Percentiles rank a stretch among this genome's conserved stretches.
Evolutionary conservation across 306 rosid species (phyloP).

Genomic region (Myrica gale): DNA sequence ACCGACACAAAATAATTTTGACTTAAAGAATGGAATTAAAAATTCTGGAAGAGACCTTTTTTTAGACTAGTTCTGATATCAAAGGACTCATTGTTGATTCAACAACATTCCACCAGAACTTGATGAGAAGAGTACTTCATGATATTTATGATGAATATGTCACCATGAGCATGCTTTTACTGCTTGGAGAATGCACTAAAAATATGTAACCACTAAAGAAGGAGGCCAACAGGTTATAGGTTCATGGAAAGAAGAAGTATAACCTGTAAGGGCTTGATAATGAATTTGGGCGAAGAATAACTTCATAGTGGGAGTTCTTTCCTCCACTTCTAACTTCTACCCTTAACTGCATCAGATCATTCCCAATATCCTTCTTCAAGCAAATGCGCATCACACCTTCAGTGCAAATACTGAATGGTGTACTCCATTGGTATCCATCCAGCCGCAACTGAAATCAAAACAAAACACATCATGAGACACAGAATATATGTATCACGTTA

Average conservation of each 20-base stretch:
- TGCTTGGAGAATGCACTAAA: neutral
- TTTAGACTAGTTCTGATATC: neutral
- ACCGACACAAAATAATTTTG: too few species aligned
- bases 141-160: neutral
- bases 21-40: neutral
- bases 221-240: neutral
- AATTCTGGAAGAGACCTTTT: neutral
- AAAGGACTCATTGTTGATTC: neutral
- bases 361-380: slow-evolving; percentile 64
- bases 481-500: slow-evolving; percentile 11
- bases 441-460: slow-evolving; percentile 60
- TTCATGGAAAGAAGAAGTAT: slow-evolving; percentile 18
- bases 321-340: slow-evolving; percentile 92
- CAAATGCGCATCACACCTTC: slow-evolving; percentile 82
- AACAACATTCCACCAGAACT: slow-evolving; percentile 6
- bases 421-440: slow-evolving; percentile 88
- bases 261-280: slow-evolving; percentile 89
- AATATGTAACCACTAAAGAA: neutral
- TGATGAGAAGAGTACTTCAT: neutral
- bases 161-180: neutral
- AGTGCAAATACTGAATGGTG: slow-evolving; percentile 73
- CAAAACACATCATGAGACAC: slow-evolving; percentile 19
- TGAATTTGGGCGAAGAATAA: slow-evolving; percentile 73
- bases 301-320: slow-evolving; percentile 79
- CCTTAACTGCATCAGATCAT: slow-evolving; percentile 54